phyloP scores from a whole-genome alignment of 2,329 filamentous ascomycete species.

The Botryosphaeria dothidea region DNA sequence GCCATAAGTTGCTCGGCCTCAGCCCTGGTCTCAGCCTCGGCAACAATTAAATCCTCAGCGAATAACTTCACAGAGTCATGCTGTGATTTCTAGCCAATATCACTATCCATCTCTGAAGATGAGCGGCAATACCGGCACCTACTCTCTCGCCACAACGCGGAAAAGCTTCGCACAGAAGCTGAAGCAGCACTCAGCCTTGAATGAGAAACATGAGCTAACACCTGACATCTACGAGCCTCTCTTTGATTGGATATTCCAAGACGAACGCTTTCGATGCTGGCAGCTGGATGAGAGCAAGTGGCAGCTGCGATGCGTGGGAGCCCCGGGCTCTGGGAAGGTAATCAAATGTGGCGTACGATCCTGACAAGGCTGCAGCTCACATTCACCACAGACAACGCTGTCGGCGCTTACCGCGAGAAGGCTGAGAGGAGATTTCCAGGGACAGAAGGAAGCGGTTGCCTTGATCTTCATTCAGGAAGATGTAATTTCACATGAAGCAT shows the following conservation, averaged over 20 bases:
- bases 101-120: too few species aligned
- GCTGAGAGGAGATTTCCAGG: not conserved
- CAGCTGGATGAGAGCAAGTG: not conserved
- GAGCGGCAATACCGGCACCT: too few species aligned
- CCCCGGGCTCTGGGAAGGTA: conserved; percentile 19
- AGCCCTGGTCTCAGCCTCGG: too few species aligned
- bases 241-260: conserved; percentile 23
- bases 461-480: conserved; percentile 7
- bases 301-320: conserved; percentile 18
- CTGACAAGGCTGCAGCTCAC: not conserved
- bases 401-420: not conserved
- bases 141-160: too few species aligned
- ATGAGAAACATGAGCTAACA: too few species aligned
- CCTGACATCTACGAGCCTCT: conserved; percentile 23
- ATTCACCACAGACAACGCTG: conserved; percentile 10
- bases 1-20: too few species aligned
- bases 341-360: too few species aligned
- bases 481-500: not conserved
- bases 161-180: not conserved
- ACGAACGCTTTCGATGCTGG: conserved; percentile 9
- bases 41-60: too few species aligned
- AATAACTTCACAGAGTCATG: too few species aligned
- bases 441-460: not conserved
- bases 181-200: conserved; percentile 4
- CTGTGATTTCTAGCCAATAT: too few species aligned